Percentiles rank a stretch among this genome's conserved stretches.
phyloP scores from a whole-genome alignment of 495 filamentous ascomycete genomes.

The Penicillium macrosclerotiorum region DNA sequence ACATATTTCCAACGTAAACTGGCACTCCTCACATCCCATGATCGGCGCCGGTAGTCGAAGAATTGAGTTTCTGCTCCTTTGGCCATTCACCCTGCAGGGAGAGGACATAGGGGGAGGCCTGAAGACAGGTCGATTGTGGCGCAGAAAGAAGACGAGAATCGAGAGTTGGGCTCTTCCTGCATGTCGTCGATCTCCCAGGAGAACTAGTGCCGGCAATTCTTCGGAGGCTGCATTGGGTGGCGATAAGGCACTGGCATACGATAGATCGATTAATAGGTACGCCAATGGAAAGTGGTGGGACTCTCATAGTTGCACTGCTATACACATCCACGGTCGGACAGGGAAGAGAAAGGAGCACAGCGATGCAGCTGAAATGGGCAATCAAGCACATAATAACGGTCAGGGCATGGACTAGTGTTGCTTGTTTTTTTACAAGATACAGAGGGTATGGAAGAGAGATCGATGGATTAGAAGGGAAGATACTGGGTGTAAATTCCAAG shows the following conservation, averaged over 20 bases:
- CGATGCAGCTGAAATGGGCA: not conserved
- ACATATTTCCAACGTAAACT: too few relatives aligned
- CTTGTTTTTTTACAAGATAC: too few relatives aligned
- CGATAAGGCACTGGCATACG: too few relatives aligned
- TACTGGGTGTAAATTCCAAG: too few relatives aligned
- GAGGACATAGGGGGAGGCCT: too few relatives aligned
- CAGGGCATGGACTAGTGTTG: too few relatives aligned
- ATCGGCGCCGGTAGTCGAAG: too few relatives aligned
- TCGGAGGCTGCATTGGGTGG: not conserved
- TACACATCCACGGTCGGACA: not conserved
- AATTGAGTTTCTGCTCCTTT: conserved; percentile 1
- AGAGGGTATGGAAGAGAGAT: not conserved
- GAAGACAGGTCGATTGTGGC: conserved; percentile 2
- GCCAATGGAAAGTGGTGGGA: not conserved
- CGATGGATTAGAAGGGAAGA: not conserved
- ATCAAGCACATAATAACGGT: too few relatives aligned
- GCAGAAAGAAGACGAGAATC: not conserved
- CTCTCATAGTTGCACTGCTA: not conserved
- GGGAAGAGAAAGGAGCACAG: not conserved
- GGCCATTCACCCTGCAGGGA: not conserved
- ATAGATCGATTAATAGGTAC: not conserved
- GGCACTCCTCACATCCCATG: too few relatives aligned
- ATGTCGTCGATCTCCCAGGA: conserved; percentile 1
- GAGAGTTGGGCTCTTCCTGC: conserved; percentile 5
- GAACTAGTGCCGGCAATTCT: not conserved